Percentiles rank a stretch among this genome's conserved stretches.
phyloP scores from a whole-genome alignment of 1,284 basidiomycete species.

The Marasmius sp. region DNA sequence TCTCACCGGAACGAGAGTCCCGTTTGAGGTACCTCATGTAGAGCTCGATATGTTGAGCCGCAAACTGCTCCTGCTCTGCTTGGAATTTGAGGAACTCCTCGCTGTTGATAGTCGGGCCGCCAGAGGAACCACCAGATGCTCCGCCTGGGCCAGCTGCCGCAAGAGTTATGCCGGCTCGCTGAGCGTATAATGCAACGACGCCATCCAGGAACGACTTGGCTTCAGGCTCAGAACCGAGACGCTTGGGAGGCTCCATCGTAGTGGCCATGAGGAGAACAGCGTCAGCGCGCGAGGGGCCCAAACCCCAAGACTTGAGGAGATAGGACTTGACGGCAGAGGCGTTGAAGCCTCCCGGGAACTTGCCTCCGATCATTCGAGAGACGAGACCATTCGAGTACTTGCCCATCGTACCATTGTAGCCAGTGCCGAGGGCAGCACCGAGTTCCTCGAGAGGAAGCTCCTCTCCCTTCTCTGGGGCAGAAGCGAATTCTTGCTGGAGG shows the following conservation, averaged over 20 bases:
- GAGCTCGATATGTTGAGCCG: conserved; percentile 90
- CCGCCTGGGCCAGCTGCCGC: conserved; percentile 64
- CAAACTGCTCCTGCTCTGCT: conserved; percentile 89
- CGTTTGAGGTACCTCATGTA: conserved; percentile 95
- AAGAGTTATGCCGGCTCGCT: conserved; percentile 86
- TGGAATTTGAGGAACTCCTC: conserved; percentile 98
- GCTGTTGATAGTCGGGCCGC: conserved; percentile 91
- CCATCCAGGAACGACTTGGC: conserved; percentile 93
- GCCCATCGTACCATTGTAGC: conserved; percentile 86
- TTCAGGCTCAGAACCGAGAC: conserved; percentile 88
- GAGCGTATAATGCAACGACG: conserved; percentile 83
- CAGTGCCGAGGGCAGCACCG: conserved; percentile 80
- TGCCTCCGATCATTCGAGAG: conserved; percentile 89
- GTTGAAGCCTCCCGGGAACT: conserved; percentile 99
- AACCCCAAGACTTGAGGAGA: conserved; percentile 90
- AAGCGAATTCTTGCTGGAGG: conserved; percentile 86
- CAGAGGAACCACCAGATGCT: conserved; percentile 60
- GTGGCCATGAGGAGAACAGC: conserved; percentile 90
- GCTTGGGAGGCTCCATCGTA: conserved; percentile 92
- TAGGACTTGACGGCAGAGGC: conserved; percentile 89
- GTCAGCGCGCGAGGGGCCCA: conserved; percentile 88
- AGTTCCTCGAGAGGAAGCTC: conserved; percentile 96
- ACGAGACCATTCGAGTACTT: conserved; percentile 95
- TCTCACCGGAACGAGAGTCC: conserved; percentile 90
- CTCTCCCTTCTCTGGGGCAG: conserved; percentile 96